Evolutionary conservation across 2,329 filamentous ascomycete species (phyloP), one percentile per base, ranked within the genome.

Genomic region (Alternaria metachromatica): DNA sequence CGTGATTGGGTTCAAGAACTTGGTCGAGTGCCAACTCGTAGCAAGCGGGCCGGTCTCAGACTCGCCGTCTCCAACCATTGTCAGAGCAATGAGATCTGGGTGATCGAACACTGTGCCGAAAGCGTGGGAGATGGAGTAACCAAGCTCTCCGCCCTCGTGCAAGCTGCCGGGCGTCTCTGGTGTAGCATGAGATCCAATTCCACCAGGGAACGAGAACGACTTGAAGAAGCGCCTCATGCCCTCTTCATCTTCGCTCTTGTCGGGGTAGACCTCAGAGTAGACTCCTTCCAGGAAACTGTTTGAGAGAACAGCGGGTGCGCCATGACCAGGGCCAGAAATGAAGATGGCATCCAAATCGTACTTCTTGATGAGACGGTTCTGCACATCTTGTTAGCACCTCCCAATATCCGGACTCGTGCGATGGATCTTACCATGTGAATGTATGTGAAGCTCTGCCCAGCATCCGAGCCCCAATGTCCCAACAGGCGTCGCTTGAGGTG

Each of bases 61-160:
- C 80, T 94, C 92, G 60, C 92, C 92, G 71, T 94, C 92, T 58
- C 92, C 92, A 10, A 94, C 91, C 84, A 94, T 91, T 30, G 90
- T 92, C 63, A 94, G 73, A 7, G 91, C 87, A 74, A 94, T 94
- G 58, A 94, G 84, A 67, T 92, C 79, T 0, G 92, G 92, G 75
- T 93, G 82, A 73, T 94, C 92, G 66, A 89, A 94, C 55, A 94
- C 91, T 8, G 89, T 84, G 44, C 92, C 92, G 69, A 93, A 94
- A 56, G 92, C 91, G 73, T 94, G 91, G 0, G 90, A 93, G 68
- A 94, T 85, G 9, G 90, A 90, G 78, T 94, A 94, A n/a, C 92
- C 92, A 21, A 94, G 86, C 80, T 94, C 92, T 65, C 92, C 92
- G 73, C 92, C 92, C 78, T 94, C 92, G 76, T 94, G 92, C 66